Evolutionary conservation across 306 rosid species (phyloP).

Genomic region (Vigna reflexopilosa): DNA sequence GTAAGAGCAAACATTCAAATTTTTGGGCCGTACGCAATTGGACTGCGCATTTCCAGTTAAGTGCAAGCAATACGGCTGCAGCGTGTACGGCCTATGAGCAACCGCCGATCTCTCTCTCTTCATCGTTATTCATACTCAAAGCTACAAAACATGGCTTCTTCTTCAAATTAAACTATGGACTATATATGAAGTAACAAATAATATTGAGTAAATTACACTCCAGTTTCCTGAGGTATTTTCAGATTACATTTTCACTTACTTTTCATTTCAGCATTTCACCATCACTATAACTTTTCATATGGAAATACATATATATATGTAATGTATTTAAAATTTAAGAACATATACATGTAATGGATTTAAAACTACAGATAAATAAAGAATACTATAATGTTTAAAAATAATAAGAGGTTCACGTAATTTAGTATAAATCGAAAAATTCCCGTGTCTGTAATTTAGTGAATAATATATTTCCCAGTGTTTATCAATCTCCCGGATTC

Average conservation of each 20-base stretch:
- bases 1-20: background rate
- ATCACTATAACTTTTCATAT: too few species aligned
- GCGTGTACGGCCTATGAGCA: background rate
- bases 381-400: too few species aligned
- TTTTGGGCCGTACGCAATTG: background rate
- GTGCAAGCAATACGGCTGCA: background rate
- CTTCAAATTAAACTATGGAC: background rate
- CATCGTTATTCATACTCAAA: background rate
- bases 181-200: background rate
- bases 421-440: too few species aligned
- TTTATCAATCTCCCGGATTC: background rate
- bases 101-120: background rate
- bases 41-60: conserved; percentile 2
- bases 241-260: too few species aligned
- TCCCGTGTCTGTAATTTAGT: too few species aligned
- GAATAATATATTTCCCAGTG: background rate
- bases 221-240: too few species aligned
- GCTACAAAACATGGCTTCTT: background rate
- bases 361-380: too few species aligned
- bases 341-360: too few species aligned
- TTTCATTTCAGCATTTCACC: too few species aligned
- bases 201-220: background rate
- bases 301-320: too few species aligned
- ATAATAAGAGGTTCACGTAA: too few species aligned
- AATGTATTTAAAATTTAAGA: too few species aligned